Conservation (phyloP, 495 filamentous ascomycete genomes). For the Hypomontagnella submonticulosa region DNA sequence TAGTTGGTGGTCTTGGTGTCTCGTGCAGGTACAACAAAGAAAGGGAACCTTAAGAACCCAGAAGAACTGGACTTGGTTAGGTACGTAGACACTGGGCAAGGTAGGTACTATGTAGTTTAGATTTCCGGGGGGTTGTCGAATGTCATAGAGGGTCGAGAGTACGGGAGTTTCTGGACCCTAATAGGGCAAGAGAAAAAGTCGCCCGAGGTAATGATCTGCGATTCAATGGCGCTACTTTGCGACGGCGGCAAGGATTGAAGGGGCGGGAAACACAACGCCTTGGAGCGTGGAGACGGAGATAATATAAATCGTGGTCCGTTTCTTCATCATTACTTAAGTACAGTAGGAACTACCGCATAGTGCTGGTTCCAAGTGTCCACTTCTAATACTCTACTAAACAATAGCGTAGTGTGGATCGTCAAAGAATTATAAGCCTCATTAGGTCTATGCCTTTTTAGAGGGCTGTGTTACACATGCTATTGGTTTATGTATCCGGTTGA, state of each 20-base stretch:
- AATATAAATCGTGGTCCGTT: slow-evolving; percentile 29
- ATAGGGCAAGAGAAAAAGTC: slow-evolving; percentile 46
- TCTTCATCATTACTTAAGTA: slow-evolving; percentile 14
- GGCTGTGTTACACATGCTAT: not conserved
- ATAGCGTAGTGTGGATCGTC: slow-evolving; percentile 5
- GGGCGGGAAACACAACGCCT: slow-evolving; percentile 33
- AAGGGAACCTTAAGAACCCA: not conserved
- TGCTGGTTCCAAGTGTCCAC: slow-evolving; percentile 32
- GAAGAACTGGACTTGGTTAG: slow-evolving; percentile 6
- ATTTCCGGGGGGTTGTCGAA: slow-evolving; percentile 29
- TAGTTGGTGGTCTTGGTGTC: slow-evolving; percentile 20
- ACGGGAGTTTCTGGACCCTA: slow-evolving; percentile 47
- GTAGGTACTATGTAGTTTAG: slow-evolving; percentile 18
- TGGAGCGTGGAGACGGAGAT: slow-evolving; percentile 35
- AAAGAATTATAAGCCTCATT: slow-evolving; percentile 4
- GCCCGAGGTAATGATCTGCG: slow-evolving; percentile 51
- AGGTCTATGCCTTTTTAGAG: slow-evolving; percentile 1
- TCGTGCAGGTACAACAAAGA: slow-evolving; percentile 37
- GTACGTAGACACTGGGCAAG: not conserved
- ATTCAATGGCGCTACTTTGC: slow-evolving; percentile 50
- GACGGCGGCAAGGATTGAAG: slow-evolving; percentile 45
- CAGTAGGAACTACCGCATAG: slow-evolving; percentile 22
- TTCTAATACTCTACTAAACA: slow-evolving; percentile 1
- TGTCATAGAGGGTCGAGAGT: slow-evolving; percentile 42
- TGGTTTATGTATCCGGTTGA: too few relatives aligned